Conservation (phyloP, 1,139 yeast genomes). For the Hyphopichia pseudoburtonii region DNA sequence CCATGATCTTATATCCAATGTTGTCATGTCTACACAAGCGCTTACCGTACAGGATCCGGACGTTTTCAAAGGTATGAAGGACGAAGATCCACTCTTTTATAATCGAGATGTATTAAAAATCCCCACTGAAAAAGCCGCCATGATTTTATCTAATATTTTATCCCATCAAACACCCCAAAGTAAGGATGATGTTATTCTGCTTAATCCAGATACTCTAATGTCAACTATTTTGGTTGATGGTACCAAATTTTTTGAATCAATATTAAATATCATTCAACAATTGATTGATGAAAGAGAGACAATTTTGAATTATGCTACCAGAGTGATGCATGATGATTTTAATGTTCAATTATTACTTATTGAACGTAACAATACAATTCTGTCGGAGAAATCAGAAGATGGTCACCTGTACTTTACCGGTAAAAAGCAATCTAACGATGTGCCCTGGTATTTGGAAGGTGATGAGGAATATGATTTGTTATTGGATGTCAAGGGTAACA, state of each 20-base stretch:
- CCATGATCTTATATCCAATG: constrained; percentile 60
- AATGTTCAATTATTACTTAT: constrained; percentile 60
- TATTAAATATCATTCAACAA: constrained; percentile 50
- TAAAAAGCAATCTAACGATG: constrained; percentile 36
- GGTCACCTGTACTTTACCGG: constrained; percentile 37
- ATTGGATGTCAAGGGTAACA: constrained; percentile 68
- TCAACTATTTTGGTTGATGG: constrained; percentile 47
- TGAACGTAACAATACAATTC: constrained; percentile 60
- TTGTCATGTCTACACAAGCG: constrained; percentile 69
- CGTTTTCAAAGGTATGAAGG: constrained; percentile 61
- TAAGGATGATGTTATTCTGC: constrained; percentile 45
- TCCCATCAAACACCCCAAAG: constrained; percentile 41
- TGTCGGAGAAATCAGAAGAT: constrained; percentile 37
- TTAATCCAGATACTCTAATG: constrained; percentile 50
- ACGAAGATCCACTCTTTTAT: constrained; percentile 51
- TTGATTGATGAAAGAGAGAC: constrained; percentile 71
- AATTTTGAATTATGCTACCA: constrained; percentile 67
- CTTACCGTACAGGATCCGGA: constrained; percentile 74
- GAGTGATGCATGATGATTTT: constrained; percentile 75
- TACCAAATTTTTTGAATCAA: constrained; percentile 41
- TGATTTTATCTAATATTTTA: constrained; percentile 45
- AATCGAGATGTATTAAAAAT: constrained; percentile 37
- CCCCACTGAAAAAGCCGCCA: constrained; percentile 54
- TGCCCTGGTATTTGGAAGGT: constrained; percentile 81
- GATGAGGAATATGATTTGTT: constrained; percentile 75